Percentiles rank a stretch among this genome's conserved stretches.
These are phyloP conservation scores for Stellera chamaejasme DNA, from an alignment of 345 rosid genomes.

Conservation along the genomic window DNA sequence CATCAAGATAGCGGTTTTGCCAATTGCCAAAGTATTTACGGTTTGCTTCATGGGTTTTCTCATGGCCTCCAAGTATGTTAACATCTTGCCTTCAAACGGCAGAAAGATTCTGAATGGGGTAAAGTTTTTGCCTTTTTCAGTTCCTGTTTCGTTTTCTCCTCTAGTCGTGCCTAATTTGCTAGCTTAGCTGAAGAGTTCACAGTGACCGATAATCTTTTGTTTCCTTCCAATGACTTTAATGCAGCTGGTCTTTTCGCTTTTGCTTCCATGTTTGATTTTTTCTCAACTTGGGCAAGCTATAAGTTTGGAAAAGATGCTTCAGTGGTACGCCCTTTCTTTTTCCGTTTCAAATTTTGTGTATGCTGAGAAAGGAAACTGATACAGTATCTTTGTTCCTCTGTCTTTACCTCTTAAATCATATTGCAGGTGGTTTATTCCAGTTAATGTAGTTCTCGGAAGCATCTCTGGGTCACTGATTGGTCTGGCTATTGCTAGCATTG, in stretches of 20 bases:
- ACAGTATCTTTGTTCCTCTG: neutral
- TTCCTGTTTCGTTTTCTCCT: neutral
- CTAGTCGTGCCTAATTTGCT: neutral
- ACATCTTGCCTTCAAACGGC: slow-evolving; percentile 87
- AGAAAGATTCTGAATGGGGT: slow-evolving; percentile 95
- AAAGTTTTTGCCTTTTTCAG: neutral
- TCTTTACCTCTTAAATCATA: slow-evolving; percentile 1
- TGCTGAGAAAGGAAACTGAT: too few relatives aligned
- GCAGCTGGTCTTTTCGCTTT: slow-evolving; percentile 92
- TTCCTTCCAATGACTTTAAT: neutral
- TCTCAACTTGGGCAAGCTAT: slow-evolving; percentile 97
- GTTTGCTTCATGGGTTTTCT: slow-evolving; percentile 91
- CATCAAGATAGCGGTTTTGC: slow-evolving; percentile 84
- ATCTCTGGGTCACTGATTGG: slow-evolving; percentile 82
- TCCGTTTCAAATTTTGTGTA: neutral
- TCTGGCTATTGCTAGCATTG: slow-evolving; percentile 43
- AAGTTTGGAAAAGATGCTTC: slow-evolving; percentile 68
- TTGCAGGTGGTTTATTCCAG: slow-evolving; percentile 97
- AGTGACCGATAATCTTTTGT: neutral
- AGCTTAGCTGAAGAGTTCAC: neutral
- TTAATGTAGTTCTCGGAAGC: slow-evolving; percentile 67
- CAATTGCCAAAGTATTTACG: slow-evolving; percentile 95
- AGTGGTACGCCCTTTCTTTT: slow-evolving; percentile 46
- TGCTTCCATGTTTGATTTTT: slow-evolving; percentile 97
- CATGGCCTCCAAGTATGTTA: slow-evolving; percentile 94